Percentiles rank a stretch among this genome's conserved stretches.
These are phyloP conservation scores for Leccinum pallidistipes DNA, from an alignment of 1,284 basidiomycete species.

Conservation along the genomic window DNA sequence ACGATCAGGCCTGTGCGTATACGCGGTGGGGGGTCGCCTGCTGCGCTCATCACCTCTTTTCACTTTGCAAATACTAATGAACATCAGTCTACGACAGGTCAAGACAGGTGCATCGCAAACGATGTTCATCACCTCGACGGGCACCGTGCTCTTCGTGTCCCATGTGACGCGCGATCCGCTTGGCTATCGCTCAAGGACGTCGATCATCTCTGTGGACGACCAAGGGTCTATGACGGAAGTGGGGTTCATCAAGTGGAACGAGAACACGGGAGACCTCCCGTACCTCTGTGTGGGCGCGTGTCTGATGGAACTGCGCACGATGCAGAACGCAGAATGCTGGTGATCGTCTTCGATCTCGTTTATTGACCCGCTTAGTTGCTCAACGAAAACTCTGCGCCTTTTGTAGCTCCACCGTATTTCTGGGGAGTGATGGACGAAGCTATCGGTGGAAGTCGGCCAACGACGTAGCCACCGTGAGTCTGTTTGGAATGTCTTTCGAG, in stretches of 20 bases:
- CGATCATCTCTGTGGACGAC: conserved; percentile 16
- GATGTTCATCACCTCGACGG: conserved; percentile 19
- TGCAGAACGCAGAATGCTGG: background rate
- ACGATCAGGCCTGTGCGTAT: conserved; percentile 20
- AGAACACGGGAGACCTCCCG: background rate
- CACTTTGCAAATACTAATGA: conserved; percentile 8
- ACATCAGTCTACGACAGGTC: conserved; percentile 21
- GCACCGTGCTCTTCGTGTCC: conserved; percentile 18
- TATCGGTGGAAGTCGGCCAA: conserved; percentile 13
- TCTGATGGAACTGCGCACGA: conserved; percentile 6
- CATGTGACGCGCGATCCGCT: background rate
- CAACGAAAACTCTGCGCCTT: background rate
- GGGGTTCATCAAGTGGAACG: conserved; percentile 21
- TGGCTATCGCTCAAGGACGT: conserved; percentile 3
- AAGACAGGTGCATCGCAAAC: conserved; percentile 13
- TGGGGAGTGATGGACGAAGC: conserved; percentile 9
- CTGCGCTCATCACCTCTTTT: background rate
- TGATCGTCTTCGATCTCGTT: background rate
- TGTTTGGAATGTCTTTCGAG: background rate
- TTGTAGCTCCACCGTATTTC: conserved; percentile 8
- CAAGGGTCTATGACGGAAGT: conserved; percentile 9
- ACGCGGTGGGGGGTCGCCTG: conserved; percentile 18
- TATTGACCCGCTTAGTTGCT: background rate
- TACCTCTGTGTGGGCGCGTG: conserved; percentile 1
- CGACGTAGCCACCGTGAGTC: conserved; percentile 7